phyloP scores from a whole-genome alignment of 345 rosid species.

The Geranium brycei region DNA sequence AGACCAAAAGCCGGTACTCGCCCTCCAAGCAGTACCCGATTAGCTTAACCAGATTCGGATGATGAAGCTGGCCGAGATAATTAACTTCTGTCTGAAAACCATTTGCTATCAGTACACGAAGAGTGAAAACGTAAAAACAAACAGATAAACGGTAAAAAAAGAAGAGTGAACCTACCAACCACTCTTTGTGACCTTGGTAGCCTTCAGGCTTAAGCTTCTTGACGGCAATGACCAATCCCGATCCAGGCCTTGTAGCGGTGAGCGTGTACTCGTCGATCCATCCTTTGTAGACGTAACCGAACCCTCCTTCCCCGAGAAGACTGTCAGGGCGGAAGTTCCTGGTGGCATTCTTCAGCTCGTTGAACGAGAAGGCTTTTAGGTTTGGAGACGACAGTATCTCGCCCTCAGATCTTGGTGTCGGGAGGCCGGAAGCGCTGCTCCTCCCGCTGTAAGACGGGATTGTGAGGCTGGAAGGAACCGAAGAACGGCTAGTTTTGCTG shows the following conservation, averaged over 20 bases:
- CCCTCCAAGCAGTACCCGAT: conserved; percentile 80
- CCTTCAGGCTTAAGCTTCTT: conserved; percentile 91
- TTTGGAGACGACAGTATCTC: conserved; percentile 71
- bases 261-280: conserved; percentile 68
- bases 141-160: conserved; percentile 1
- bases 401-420: conserved; percentile 74
- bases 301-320: conserved; percentile 90
- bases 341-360: conserved; percentile 73
- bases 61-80: conserved; percentile 90
- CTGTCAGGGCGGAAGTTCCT: conserved; percentile 85
- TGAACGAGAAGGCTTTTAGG: conserved; percentile 64
- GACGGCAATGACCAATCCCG: conserved; percentile 84
- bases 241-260: conserved; percentile 67
- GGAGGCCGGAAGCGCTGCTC: conserved; percentile 40
- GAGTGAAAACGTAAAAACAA: neutral
- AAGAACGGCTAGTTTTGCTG: conserved; percentile 58
- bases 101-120: conserved; percentile 13
- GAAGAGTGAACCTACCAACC: conserved; percentile 50
- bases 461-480: conserved; percentile 45
- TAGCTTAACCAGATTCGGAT: conserved; percentile 70
- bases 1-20: conserved; percentile 66
- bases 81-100: conserved; percentile 77
- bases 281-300: conserved; percentile 85
- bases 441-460: conserved; percentile 42
- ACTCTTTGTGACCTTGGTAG: conserved; percentile 93